Percentiles rank a stretch among this genome's conserved stretches.
These are phyloP conservation scores for Moricandia moricandioides DNA, from an alignment of 345 rosid genomes.

Conservation along the genomic window DNA sequence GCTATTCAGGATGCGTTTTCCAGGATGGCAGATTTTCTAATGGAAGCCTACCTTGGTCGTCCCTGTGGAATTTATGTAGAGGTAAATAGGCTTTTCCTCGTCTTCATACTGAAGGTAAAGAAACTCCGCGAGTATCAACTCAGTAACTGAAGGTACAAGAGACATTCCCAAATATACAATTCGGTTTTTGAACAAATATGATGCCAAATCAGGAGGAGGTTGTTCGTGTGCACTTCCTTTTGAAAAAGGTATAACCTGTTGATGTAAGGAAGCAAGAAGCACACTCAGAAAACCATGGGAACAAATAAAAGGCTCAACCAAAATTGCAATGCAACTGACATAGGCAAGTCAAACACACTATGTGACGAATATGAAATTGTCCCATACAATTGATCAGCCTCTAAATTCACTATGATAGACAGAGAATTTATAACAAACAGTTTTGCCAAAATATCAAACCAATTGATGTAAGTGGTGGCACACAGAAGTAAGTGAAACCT, in stretches of 20 bases:
- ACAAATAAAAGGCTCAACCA: not conserved
- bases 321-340: not conserved
- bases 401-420: not conserved
- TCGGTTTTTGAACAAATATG: slow-evolving; percentile 71
- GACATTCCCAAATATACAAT: slow-evolving; percentile 96
- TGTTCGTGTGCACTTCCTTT: slow-evolving; percentile 77
- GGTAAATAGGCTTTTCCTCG: slow-evolving; percentile 76
- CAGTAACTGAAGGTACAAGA: slow-evolving; percentile 88
- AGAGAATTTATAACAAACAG: not conserved
- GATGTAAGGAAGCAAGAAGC: slow-evolving; percentile 10
- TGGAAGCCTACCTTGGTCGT: slow-evolving; percentile 64
- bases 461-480: not conserved
- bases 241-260: slow-evolving; percentile 79
- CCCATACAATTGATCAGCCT: not conserved
- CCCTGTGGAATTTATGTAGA: slow-evolving; percentile 93
- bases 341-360: not conserved
- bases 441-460: not conserved
- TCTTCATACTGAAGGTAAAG: slow-evolving; percentile 89
- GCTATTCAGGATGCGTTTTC: not conserved
- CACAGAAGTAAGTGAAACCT: not conserved
- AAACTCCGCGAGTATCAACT: slow-evolving; percentile 79
- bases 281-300: not conserved
- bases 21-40: not conserved
- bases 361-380: not conserved
- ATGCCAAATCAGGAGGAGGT: slow-evolving; percentile 93